A percentile compares a stretch with the other conserved stretches of the same genome.
phyloP scores from a whole-genome alignment of 1,139 yeast species.

The Saccharomyces pastorianus region DNA sequence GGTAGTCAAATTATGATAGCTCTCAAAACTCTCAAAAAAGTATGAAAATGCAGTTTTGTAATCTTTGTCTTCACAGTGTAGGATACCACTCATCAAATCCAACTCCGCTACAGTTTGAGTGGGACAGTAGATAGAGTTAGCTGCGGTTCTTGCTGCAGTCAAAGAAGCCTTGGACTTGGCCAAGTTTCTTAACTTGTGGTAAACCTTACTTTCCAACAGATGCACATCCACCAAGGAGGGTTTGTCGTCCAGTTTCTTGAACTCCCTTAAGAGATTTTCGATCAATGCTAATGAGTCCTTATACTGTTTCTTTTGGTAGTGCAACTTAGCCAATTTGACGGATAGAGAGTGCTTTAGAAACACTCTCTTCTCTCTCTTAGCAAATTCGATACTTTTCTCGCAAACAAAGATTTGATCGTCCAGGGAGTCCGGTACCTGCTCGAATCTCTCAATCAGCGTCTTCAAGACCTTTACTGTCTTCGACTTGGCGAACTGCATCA shows the following conservation, averaged over 20 bases:
- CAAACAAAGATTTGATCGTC: slow-evolving; percentile 71
- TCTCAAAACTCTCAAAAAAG: slow-evolving; percentile 91
- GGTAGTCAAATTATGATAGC: slow-evolving; percentile 44
- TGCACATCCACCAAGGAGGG: slow-evolving; percentile 93
- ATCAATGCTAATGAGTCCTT: slow-evolving; percentile 69
- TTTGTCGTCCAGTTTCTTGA: slow-evolving; percentile 91
- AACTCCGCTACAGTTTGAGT: slow-evolving; percentile 91
- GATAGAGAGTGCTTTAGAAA: slow-evolving; percentile 85
- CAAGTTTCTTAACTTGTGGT: slow-evolving; percentile 83
- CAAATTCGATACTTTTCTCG: slow-evolving; percentile 80
- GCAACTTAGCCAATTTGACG: slow-evolving; percentile 70
- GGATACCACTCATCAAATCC: slow-evolving; percentile 89
- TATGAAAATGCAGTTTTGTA: slow-evolving; percentile 93
- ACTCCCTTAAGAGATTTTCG: slow-evolving; percentile 65
- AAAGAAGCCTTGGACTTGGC: slow-evolving; percentile 91
- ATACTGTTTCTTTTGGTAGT: slow-evolving; percentile 56
- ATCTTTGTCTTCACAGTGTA: slow-evolving; percentile 95
- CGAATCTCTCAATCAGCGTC: slow-evolving; percentile 70
- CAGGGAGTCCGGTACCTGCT: slow-evolving; percentile 55
- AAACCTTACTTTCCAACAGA: slow-evolving; percentile 80
- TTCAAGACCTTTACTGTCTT: slow-evolving; percentile 86
- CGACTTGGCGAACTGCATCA: slow-evolving; percentile 77
- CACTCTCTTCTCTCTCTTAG: slow-evolving; percentile 70
- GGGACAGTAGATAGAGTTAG: slow-evolving; percentile 91
- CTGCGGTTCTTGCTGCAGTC: slow-evolving; percentile 93